phyloP scores from a whole-genome alignment of 495 filamentous ascomycete species.

The Xylaria palmicola region DNA sequence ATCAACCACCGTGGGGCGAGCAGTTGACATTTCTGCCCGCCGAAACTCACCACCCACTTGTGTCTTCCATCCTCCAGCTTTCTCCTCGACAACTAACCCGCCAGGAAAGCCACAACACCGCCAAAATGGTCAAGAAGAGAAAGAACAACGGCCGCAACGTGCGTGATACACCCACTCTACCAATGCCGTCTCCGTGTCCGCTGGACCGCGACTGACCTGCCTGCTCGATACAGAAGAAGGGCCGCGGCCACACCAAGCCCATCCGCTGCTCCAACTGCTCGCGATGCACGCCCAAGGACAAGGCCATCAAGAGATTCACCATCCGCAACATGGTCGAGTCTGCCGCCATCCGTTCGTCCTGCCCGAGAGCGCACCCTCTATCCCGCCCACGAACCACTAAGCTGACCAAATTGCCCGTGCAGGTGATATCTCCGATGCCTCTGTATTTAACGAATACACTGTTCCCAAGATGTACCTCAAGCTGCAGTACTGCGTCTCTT shows the following conservation, averaged over 20 bases:
- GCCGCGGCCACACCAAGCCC: conserved; percentile 98
- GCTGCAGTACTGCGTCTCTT: conserved; percentile 99
- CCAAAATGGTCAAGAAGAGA: conserved; percentile 99
- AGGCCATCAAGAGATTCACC: conserved; percentile 99
- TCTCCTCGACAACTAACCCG: conserved; percentile 30
- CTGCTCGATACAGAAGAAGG: conserved; percentile 67
- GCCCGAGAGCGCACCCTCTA: background rate
- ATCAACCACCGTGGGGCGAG: background rate
- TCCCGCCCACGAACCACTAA: conserved; percentile 9
- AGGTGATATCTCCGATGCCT: conserved; percentile 99
- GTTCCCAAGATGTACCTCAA: conserved; percentile 99
- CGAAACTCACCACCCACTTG: conserved; percentile 1
- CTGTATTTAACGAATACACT: conserved; percentile 97
- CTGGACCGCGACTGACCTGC: conserved; percentile 79
- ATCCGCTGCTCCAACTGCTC: conserved; percentile 99
- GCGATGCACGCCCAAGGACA: conserved; percentile 99
- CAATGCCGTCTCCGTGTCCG: conserved; percentile 29
- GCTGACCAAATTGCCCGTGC: conserved; percentile 15
- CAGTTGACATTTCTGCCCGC: conserved; percentile 11
- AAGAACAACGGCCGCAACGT: conserved; percentile 78
- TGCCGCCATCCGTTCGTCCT: conserved; percentile 93
- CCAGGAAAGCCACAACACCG: conserved; percentile 47
- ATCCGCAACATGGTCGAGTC: conserved; percentile 99
- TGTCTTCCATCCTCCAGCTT: conserved; percentile 18
- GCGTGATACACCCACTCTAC: conserved; percentile 8